Evolutionary conservation across 768 basidiomycete species (phyloP).

Genomic region (Leccinum subgranulosum): DNA sequence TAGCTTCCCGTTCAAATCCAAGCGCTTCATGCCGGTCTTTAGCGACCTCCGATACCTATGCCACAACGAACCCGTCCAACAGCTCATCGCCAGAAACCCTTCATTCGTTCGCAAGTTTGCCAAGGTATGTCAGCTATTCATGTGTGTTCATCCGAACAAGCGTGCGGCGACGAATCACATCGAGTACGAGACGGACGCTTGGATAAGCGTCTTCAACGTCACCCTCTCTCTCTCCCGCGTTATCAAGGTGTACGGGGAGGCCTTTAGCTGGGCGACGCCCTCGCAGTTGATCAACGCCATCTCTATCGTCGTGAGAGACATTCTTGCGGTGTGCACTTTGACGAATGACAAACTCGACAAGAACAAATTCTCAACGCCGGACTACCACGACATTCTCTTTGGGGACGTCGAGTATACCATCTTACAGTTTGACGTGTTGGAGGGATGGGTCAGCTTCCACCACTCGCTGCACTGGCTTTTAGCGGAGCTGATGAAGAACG

Average conservation of each 20-base stretch:
- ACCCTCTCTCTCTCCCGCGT: conserved; percentile 86
- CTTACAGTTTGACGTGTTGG: conserved; percentile 73
- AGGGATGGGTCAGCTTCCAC: conserved; percentile 88
- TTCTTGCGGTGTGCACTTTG: conserved; percentile 67
- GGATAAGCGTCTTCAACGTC: conserved; percentile 96
- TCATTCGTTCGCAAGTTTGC: conserved; percentile 70
- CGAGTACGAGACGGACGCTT: conserved; percentile 95
- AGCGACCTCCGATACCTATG: conserved; percentile 85
- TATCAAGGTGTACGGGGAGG: conserved; percentile 86
- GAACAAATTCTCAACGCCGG: conserved; percentile 57
- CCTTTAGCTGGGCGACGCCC: conserved; percentile 57
- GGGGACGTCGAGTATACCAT: conserved; percentile 57
- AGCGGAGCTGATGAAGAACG: conserved; percentile 84
- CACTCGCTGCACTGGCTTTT: conserved; percentile 90
- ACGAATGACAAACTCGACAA: conserved; percentile 66
- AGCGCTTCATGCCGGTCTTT: conserved; percentile 95
- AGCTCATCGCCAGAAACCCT: conserved; percentile 66
- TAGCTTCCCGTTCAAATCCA: conserved; percentile 84
- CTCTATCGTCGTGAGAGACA: conserved; percentile 64
- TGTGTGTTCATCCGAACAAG: conserved; percentile 89
- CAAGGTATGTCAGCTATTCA: conserved; percentile 82
- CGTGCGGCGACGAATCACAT: conserved; percentile 80
- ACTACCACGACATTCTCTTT: conserved; percentile 66
- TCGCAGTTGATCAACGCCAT: conserved; percentile 67
- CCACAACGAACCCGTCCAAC: conserved; percentile 76